Base-by-base conservation (phyloP, 176 grass and related monocot genomes). In the Rhynchospora tenuis region DNA sequence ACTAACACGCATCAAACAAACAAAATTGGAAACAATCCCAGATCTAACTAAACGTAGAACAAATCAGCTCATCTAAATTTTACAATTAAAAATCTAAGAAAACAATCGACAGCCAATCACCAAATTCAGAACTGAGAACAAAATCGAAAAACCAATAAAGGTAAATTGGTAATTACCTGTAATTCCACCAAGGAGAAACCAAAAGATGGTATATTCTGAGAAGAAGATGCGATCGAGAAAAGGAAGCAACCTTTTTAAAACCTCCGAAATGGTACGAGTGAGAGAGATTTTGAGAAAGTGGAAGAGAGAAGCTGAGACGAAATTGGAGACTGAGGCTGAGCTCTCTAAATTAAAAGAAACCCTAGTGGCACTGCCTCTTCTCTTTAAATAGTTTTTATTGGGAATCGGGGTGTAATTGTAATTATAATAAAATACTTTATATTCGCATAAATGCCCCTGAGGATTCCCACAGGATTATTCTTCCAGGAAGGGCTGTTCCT, bases 321-420 rank as follows among this genome's bases (percentile, higher is more conserved):
- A 82, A 29, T 82, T 48, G 13, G 59, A 9, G 14, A 82, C 43
- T 48, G 59, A 52, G 46, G 33, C 33, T 38, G 33, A 38, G 33
- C 33, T 38, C 28, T 82, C 43, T 67, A 29, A 66, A 66, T 17
- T 17, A 82, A 5, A 67, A 54, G 80, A 82, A 82, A 67, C 43
- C 57, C 80, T 82, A 52, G 13, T 3, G 22, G 19, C 5, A 64
- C 8, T 17, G 46, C 60, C 42, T 73, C 45, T 1, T 17, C 31
- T 58, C 59, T 52, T 48, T 82, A 66, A 17, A 82, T 82, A 82
- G 43, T 23, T 22, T 24, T 61, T 3, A 9, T 44, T 17, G 55
- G 55, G 55, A 58, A 58, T 3, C 5, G 3, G 51, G 51, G 29
- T 9, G 8, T 55, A 16, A 9, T 29, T 16, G 75, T 79, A 59